Conservation (phyloP, 768 basidiomycete genomes). For the Suillus brevipes region DNA sequence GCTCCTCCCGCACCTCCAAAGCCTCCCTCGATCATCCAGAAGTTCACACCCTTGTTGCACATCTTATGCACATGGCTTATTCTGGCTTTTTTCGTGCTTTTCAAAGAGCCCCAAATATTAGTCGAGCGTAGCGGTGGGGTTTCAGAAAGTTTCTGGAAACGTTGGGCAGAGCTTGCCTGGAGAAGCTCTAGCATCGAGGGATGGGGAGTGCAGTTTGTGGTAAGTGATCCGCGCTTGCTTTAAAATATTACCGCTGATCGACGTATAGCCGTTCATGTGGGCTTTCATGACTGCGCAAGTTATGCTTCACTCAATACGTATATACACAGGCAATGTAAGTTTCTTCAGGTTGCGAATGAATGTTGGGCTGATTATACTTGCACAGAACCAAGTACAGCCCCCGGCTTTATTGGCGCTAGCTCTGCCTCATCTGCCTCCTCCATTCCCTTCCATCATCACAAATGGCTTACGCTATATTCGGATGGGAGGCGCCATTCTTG, state of each 20-base stretch:
- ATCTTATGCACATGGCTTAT: constrained; percentile 62
- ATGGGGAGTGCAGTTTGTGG: constrained; percentile 59
- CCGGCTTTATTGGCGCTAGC: constrained; percentile 60
- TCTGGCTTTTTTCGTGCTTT: constrained; percentile 67
- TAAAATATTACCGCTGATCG: constrained; percentile 12
- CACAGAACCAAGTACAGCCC: constrained; percentile 57
- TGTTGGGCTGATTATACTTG: constrained; percentile 11
- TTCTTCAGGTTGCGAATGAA: not conserved
- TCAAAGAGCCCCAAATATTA: constrained; percentile 58
- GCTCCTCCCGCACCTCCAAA: constrained; percentile 21
- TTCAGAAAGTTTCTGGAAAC: constrained; percentile 46
- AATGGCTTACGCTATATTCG: constrained; percentile 67
- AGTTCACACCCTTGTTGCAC: constrained; percentile 66
- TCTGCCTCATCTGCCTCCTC: constrained; percentile 66
- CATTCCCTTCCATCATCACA: constrained; percentile 60
- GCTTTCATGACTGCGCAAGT: constrained; percentile 74
- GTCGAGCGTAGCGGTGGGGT: constrained; percentile 36
- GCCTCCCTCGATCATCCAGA: constrained; percentile 53
- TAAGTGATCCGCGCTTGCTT: constrained; percentile 36
- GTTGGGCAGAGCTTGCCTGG: constrained; percentile 62
- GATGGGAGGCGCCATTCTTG: constrained; percentile 64
- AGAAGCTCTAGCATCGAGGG: constrained; percentile 35
- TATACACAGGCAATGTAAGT: constrained; percentile 70
- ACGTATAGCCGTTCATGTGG: constrained; percentile 75
- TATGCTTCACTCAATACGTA: constrained; percentile 66